Percentiles rank a stretch among this genome's conserved stretches.
phyloP scores from a whole-genome alignment of 371 early-diverging fungal species.

The Mucor irregularis region DNA sequence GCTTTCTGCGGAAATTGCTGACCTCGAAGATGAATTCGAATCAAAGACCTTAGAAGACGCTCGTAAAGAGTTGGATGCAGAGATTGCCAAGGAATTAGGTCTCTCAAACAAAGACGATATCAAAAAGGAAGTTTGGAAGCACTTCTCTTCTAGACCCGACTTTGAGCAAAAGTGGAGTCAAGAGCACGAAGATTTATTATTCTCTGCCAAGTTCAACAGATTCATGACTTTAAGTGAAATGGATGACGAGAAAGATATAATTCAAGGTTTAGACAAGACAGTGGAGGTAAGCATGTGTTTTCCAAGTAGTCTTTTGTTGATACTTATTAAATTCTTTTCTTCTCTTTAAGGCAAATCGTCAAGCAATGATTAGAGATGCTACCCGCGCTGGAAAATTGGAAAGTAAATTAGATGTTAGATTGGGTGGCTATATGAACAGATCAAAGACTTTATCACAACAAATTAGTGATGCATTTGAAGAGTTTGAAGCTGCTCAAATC shows the following conservation, averaged over 20 bases:
- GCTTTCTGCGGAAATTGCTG: conserved; percentile 29
- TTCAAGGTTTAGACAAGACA: conserved; percentile 44
- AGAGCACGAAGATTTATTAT: conserved; percentile 43
- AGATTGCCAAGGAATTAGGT: conserved; percentile 26
- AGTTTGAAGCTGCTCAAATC: conserved; percentile 62
- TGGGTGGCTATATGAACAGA: conserved; percentile 82
- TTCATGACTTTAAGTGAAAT: conserved; percentile 46
- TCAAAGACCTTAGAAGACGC: conserved; percentile 36
- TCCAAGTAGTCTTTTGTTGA: background rate
- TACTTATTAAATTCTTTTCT: background rate
- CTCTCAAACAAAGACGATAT: conserved; percentile 25
- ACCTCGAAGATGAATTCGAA: conserved; percentile 58
- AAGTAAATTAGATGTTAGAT: conserved; percentile 72
- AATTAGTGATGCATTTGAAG: conserved; percentile 60
- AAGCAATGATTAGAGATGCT: conserved; percentile 77
- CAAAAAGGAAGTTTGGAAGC: conserved; percentile 42
- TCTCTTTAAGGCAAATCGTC: conserved; percentile 55
- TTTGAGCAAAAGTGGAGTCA: conserved; percentile 43
- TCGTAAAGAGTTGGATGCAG: conserved; percentile 45
- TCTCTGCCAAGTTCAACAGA: conserved; percentile 42
- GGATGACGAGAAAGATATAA: conserved; percentile 39
- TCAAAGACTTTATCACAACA: conserved; percentile 62
- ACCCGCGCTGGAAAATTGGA: conserved; percentile 82
- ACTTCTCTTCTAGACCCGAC: conserved; percentile 24
- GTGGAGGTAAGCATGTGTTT: conserved; percentile 34